Percentiles rank a stretch among this genome's conserved stretches.
Evolutionary conservation across 139 green algal genomes (phyloP).

Genomic region (Chlorella vulgaris): DNA sequence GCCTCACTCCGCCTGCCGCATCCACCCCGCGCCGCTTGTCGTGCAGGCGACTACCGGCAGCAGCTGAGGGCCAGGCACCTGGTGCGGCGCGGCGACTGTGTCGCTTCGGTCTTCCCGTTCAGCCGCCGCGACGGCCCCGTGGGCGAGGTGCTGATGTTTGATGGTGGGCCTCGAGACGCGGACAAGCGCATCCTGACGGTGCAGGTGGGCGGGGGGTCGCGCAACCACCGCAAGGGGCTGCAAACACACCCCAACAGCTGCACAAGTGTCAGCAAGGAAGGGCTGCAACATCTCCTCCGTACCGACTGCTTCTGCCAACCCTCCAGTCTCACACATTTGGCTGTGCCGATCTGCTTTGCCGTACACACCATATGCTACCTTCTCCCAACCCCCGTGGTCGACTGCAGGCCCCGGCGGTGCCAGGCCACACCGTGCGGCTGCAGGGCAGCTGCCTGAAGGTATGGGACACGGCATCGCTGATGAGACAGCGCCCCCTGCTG

Average conservation of each 20-base stretch:
- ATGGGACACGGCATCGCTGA: constrained; percentile 25
- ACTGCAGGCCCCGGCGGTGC: constrained; percentile 5
- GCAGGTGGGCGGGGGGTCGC: constrained; percentile 16
- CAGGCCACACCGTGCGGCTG: constrained; percentile 26
- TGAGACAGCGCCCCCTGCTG: constrained; percentile 16
- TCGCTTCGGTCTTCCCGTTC: constrained; percentile 20
- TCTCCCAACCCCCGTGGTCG: too few species aligned
- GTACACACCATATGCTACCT: too few species aligned
- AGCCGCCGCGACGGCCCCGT: constrained; percentile 23
- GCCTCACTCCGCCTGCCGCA: too few species aligned
- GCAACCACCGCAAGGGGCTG: too few species aligned
- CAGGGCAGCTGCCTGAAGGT: constrained; percentile 31
- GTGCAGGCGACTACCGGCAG: constrained; percentile 38
- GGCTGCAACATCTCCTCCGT: not conserved
- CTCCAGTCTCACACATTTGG: not conserved
- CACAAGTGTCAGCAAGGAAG: not conserved
- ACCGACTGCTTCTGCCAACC: too few species aligned
- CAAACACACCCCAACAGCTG: too few species aligned
- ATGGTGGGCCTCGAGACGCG: not conserved
- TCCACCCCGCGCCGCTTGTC: too few species aligned
- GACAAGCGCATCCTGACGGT: constrained; percentile 38
- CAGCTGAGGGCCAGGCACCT: constrained; percentile 35
- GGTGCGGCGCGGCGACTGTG: constrained; percentile 29
- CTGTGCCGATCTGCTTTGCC: not conserved
- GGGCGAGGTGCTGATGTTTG: constrained; percentile 40